Base-by-base conservation (phyloP, 768 basidiomycete genomes). In the Dendrothele bispora region DNA sequence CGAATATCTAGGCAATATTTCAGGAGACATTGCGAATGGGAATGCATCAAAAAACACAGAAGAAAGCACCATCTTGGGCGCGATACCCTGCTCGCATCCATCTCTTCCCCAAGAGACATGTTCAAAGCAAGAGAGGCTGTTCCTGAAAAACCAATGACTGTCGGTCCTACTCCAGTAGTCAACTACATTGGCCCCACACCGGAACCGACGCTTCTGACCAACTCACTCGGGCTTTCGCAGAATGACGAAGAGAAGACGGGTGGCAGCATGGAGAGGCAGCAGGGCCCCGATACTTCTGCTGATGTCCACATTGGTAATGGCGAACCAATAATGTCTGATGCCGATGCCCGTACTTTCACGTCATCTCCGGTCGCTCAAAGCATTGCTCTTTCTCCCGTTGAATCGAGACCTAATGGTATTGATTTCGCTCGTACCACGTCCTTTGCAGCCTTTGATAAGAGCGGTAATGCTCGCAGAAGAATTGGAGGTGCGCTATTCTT, bases 11-110 rank as follows among this genome's bases (percentile, higher is more conserved):
- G n/a, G n/a, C n/a, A n/a, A n/a, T n/a, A n/a, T n/a, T n/a, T n/a
- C n/a, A n/a, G 42, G 15, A 66, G 61, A 35, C 72, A 64, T 44
- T 55, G 54, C 18, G 62, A 71, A 43, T 75, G 71, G 52, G 62
- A 71, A 63, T 72, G 73, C 43, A 57, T 72, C n/a, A 61, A 55
- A 28, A 58, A 50, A n/a, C n/a, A n/a, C 22, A 50, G 41, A 8
- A 45, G 49, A 7, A 56, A 36, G 10, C 46, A 39, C 24, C 55
- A 37, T 5, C 47, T 50, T 17, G 65, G 57, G 17, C 61, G 62
- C 7, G 59, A 61, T 1, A 55, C 59, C 24, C 52, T 74, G 51
- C 52, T 69, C 27, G 55, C 61, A 28, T 56, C 61, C 17, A 72
- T 71, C 20, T 69, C 72, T 1, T 52, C 65, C 2, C 69, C 73